Evolutionary conservation across 2,329 filamentous ascomycete species (phyloP), one percentile per base, ranked within the genome.

Genomic region (Chrysoporthe puriensis): DNA sequence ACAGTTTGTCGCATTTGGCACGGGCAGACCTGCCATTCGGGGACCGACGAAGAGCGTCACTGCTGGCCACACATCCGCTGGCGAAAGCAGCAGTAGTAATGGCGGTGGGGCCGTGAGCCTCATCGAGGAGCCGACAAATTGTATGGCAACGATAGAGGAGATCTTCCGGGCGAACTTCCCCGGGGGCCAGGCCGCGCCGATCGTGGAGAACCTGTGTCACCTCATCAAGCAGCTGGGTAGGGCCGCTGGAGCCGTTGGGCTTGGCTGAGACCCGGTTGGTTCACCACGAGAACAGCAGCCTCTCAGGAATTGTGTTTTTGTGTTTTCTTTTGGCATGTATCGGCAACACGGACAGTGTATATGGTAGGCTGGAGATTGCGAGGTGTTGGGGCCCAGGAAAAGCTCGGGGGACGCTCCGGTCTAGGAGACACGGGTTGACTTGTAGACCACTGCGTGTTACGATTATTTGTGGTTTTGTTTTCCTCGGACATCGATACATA

Each of bases 131-230:
- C 85, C 88, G 0, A 81, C 82, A 40, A 81, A 81, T 1, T 85
- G 88, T 48, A 89, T 92, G 82, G 82, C 85, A 18, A 78, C 87
- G 26, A 82, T 86, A 2, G 83, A 88, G 64, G 82, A 85, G 48
- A 79, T 90, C 11, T 79, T 92, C 70, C 78, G 80, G 43, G 76
- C 79, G 50, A 88, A 89, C 75, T 88, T 83, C 68, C 72, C 75
- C 16, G 78, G 76, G 1, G 78, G 77, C 0, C 77, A 79, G 42
- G 82, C 83, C 68, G 87, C 90, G 14, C 85, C 89, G 0, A 82
- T 93, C 57, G 88, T 91, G 1, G 89, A 91, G 72, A 92, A 91
- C 69, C 75, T 92, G 60, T 85, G 88, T 58, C 83, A 87, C 58
- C 77, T 92, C 71, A 85, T 92, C 72, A 84, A 84, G 70, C 87